These are phyloP conservation scores for Trichoderma gamsii DNA, from an alignment of 495 filamentous ascomycete species.

Conservation along the genomic window DNA sequence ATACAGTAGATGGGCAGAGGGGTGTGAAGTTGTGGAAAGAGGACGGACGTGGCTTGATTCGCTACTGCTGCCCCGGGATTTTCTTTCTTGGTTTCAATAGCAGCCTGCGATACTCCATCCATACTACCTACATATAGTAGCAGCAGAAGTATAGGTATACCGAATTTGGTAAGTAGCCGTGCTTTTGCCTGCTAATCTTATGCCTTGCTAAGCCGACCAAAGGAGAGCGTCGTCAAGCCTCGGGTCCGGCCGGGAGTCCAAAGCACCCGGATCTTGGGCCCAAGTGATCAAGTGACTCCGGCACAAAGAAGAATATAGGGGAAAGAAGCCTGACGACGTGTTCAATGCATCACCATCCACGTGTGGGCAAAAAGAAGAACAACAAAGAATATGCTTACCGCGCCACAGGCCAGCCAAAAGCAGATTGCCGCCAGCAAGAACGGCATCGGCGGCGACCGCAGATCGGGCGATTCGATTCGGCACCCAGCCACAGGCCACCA, in stretches of 20 bases:
- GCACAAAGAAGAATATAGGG: too few species aligned
- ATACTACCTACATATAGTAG: not conserved
- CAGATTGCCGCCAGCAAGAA: not conserved
- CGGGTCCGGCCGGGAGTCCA: too few species aligned
- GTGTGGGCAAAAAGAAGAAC: not conserved
- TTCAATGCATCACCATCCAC: not conserved
- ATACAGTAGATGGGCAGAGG: not conserved
- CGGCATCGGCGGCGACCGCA: not conserved
- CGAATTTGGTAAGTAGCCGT: not conserved
- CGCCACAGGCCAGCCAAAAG: not conserved
- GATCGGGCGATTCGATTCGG: not conserved
- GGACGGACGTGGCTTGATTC: not conserved
- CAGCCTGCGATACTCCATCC: not conserved
- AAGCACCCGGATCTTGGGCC: not conserved
- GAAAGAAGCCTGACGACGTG: too few species aligned
- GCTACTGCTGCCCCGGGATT: not conserved
- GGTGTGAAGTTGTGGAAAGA: not conserved
- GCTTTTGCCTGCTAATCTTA: not conserved
- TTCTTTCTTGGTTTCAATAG: not conserved
- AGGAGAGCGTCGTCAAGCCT: not conserved
- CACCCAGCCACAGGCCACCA: conserved; percentile 2
- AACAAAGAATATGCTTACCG: not conserved
- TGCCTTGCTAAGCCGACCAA: not conserved
- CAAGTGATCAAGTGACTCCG: not conserved
- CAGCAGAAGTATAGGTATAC: not conserved